Conservation (phyloP, 176 grass and related monocot genomes). For the Carex kokanica region DNA sequence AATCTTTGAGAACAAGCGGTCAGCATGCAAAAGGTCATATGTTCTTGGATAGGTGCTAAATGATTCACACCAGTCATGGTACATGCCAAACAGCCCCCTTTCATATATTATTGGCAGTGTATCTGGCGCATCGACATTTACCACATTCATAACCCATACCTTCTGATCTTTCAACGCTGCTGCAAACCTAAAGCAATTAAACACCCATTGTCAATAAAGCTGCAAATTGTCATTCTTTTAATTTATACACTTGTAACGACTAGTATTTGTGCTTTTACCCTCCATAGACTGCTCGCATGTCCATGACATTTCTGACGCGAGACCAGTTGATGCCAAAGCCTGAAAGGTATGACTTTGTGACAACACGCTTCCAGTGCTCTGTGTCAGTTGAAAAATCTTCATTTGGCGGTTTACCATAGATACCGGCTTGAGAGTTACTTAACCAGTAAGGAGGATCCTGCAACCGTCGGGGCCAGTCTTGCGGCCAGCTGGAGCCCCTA, state of each 20-base stretch:
- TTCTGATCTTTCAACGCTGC: conserved; percentile 71
- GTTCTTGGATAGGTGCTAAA: conserved; percentile 97
- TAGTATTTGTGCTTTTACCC: conserved; percentile 40
- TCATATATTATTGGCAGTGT: conserved; percentile 93
- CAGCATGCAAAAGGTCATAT: conserved; percentile 90
- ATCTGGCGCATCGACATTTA: conserved; percentile 70
- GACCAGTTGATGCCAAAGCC: conserved; percentile 84
- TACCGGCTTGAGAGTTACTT: conserved; percentile 44
- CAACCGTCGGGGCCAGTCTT: conserved; percentile 58
- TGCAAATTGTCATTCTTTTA: not conserved
- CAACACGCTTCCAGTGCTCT: conserved; percentile 63
- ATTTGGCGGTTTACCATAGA: conserved; percentile 65
- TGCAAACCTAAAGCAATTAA: conserved; percentile 45
- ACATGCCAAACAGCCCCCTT: conserved; percentile 86
- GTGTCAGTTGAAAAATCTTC: conserved; percentile 65
- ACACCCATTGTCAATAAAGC: not conserved
- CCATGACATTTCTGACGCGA: conserved; percentile 94
- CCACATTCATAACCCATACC: conserved; percentile 94
- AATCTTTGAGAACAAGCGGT: conserved; percentile 77
- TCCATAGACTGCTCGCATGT: conserved; percentile 93
- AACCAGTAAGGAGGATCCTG: conserved; percentile 68
- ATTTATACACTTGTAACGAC: not conserved
- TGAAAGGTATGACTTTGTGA: conserved; percentile 62
- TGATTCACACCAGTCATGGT: conserved; percentile 99
- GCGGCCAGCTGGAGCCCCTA: conserved; percentile 56